phyloP scores from a whole-genome alignment of 208 protist species.

The Trichomonas vaginalis region DNA sequence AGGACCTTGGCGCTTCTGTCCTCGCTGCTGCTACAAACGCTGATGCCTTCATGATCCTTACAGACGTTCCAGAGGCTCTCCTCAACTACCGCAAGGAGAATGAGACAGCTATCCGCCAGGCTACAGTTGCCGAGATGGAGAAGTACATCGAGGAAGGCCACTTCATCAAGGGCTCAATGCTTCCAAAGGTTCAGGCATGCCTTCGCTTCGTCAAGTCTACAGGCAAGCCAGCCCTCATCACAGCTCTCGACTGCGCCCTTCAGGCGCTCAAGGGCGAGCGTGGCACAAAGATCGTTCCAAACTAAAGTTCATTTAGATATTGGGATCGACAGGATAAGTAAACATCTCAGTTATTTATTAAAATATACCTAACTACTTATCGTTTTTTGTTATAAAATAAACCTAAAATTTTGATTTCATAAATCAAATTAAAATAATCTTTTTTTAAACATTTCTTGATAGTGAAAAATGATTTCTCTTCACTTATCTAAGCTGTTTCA shows the following conservation, averaged over 20 bases:
- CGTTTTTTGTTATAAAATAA: no score
- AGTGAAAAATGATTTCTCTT: no score
- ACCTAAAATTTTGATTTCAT: no score
- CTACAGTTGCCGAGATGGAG: conserved; percentile 3
- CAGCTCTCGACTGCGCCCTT: neutral
- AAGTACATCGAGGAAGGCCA: conserved; percentile 14
- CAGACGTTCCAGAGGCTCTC: neutral
- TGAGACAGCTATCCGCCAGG: neutral
- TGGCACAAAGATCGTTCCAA: conserved; percentile 18
- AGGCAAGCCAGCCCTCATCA: neutral
- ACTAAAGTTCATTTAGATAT: neutral
- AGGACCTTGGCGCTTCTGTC: neutral
- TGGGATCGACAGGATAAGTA: no score
- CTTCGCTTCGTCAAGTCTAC: neutral
- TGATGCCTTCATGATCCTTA: conserved; percentile 19
- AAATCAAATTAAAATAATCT: no score
- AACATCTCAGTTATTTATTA: no score
- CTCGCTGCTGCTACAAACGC: neutral
- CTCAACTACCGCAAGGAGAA: conserved; percentile 1
- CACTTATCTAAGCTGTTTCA: no score
- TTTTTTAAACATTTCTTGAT: no score
- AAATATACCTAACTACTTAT: no score
- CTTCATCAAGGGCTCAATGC: neutral
- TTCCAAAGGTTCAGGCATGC: conserved; percentile 5
- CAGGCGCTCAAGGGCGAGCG: neutral